A percentile compares a stretch with the other conserved stretches of the same genome.
These are phyloP conservation scores for Saturnispora quitensis DNA, from an alignment of 805 yeast species.

Conservation along the genomic window DNA sequence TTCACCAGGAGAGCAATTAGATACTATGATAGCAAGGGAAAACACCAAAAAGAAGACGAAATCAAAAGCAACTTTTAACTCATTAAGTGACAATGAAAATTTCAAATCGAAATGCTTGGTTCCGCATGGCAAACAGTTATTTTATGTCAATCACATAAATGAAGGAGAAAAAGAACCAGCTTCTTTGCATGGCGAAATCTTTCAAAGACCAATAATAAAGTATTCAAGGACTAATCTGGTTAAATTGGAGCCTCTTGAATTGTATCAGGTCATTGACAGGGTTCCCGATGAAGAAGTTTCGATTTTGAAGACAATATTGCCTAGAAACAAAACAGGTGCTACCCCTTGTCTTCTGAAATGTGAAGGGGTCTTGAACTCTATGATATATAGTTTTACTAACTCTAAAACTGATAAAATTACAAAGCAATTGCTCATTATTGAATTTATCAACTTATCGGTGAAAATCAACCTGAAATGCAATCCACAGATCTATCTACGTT, in stretches of 20 bases:
- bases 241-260: slow-evolving; percentile 14
- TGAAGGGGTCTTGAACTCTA: slow-evolving; percentile 17
- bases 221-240: slow-evolving; percentile 15
- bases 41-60: background rate
- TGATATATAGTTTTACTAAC: slow-evolving; percentile 16
- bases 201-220: background rate
- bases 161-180: background rate
- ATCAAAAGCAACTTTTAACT: background rate
- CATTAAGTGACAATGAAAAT: background rate
- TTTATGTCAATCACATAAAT: background rate
- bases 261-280: slow-evolving; percentile 11
- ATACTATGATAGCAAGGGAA: background rate
- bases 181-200: background rate
- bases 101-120: background rate
- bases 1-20: background rate
- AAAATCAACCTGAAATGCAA: slow-evolving; percentile 26
- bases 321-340: slow-evolving; percentile 9
- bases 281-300: slow-evolving; percentile 15
- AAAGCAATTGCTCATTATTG: slow-evolving; percentile 22
- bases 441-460: slow-evolving; percentile 28
- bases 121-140: background rate
- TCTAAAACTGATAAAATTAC: slow-evolving; percentile 19
- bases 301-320: slow-evolving; percentile 17
- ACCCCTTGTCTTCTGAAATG: slow-evolving; percentile 10
- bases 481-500: slow-evolving; percentile 30